Evolutionary conservation across 2,329 filamentous ascomycete species (phyloP), one percentile per base, ranked within the genome.

Genomic region (Talaromyces sp.): DNA sequence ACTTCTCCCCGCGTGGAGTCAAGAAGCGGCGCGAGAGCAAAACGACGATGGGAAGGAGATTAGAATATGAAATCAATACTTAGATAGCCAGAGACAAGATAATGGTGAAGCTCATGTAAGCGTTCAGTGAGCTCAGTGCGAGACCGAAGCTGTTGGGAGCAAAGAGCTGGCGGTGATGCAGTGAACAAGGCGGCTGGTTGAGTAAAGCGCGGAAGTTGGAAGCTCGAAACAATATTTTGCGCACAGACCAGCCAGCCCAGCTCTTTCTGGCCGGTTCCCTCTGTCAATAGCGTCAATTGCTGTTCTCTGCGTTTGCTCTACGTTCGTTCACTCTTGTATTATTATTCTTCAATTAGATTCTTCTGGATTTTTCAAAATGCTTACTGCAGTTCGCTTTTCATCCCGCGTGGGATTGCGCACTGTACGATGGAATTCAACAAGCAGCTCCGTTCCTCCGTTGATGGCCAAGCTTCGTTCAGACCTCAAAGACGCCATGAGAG

Each of bases 401-500:
- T 50, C 71, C 23, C 71, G 70, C 18, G 44, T 70, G 48, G 68
- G 67, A 40, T 56, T 74, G 56, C 69, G 69, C 56, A 66, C 69
- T 61, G 68, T 74, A 39, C 74, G 78, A 67, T 78, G 73, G 72
- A 77, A 74, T 63, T 79, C 78, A 25, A 77, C 76, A 21, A 67
- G 70, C 37, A 69, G 74, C 23, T 65, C 71, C 46, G 60, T 73
- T 62, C 77, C 80, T 61, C 77, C 79, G 11, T 70, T 82, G 61
- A 76, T 82, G 69, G 68, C 72, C 54, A 79, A 76, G 63, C 69
- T 82, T 62, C 76, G 77, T 60, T 68, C 73, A 63, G 80, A 82
- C 68, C 70, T 82, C 50, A 82, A 82, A 69, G 72, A 69, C 46
- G 80, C 80, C 55, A 81, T 82, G 80, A 74, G 75, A 66, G 79